Base-by-base conservation (phyloP, 345 rosid genomes). In the Syzygium aqueum region DNA sequence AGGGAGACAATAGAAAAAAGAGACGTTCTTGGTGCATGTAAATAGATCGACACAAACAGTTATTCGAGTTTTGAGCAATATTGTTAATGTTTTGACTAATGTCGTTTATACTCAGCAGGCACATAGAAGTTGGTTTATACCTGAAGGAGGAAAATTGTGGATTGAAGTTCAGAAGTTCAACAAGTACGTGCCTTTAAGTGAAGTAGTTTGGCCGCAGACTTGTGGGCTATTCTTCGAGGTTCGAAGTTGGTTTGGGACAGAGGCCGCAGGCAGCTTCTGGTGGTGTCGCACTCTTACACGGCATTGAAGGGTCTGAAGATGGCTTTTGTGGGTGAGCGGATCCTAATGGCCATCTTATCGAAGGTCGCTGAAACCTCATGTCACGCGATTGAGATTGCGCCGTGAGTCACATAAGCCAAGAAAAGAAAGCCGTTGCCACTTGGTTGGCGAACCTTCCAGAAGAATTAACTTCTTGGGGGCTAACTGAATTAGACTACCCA, bases 161-260 rank as follows among this genome's bases (percentile, higher is more conserved):
- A 53, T 53, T 53, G 59, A 54, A 22, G 59, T 27, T 54, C 59
- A 8, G 59, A 22, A 21, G 59, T 22, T 54, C 10, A 3, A 54
- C 27, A 54, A 54, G 59, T 54, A 22, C 11, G 27, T 22, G 51
- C 46, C 46, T 43, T 43, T 25, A 51, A 59, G 40, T 51, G 86
- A 54, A 30, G 63, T 22, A 85, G 86, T 52, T 84, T 90, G 40
- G 78, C 84, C 85, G 87, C 95, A 1, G 94, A 89, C 84, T 88
- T 94, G 56, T 88, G 92, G 89, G 94, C 95, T n/a, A 56, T 94
- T 8, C 89, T 89, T 86, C 87, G 89, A 57, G 98, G 98, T 63
- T 87, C 93, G 53, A 89, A 54, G 88, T 84, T 91, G 53, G 86
- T 93, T 12, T 92, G 93, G 95, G 93, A 91, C 28, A 17, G 82